Base-by-base conservation (phyloP, 1,139 yeast genomes). In the Geotrichum aggregatum region DNA sequence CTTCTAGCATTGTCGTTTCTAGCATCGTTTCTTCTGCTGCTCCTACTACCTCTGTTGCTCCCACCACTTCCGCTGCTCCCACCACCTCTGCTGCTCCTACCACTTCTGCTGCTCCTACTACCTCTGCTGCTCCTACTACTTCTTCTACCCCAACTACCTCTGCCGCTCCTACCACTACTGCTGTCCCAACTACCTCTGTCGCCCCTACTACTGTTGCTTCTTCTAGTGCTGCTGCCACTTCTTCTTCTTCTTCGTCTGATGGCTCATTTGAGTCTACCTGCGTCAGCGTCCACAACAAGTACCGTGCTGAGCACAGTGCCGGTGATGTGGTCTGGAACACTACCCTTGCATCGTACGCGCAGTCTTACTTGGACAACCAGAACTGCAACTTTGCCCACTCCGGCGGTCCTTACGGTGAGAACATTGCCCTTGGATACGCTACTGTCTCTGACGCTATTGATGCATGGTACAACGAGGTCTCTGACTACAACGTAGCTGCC, bases 361-460 rank as follows among this genome's bases (percentile, higher is more conserved):
- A 82, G 70, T 67, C 71, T 59, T 85, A 83, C 68, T 63, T 70
- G 30, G 77, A 81, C 69, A 64, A 72, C 51, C 87, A 83, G 71
- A 79, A 78, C 68, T 88, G 96, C 72, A 79, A 80, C 40, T 79
- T 88, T 68, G 71, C 72, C 40, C 96, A 89, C 74, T 83, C 95
- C 49, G 87, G 86, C 54, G 92, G 92, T 54, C 70, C 75, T 49
- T 84, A 79, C 72, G 96, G 96, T 66, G 96, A 89, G 73, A 89
- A 89, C 77, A 76, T 89, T 66, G 96, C 95, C 52, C 73, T 80
- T 52, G 96, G 96, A 53, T 70, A 65, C 63, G 79, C 76, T 70
- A 59, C 76, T 46, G 69, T 75, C 38, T 72, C 75, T 26, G 85
- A 78, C 44, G 88, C 88, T 45, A 82, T 87, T 55, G 76, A 79